Percentiles rank a stretch among this genome's conserved stretches.
Conservation (phyloP, 169 alveolate species). For the Babesia divergens region DNA sequence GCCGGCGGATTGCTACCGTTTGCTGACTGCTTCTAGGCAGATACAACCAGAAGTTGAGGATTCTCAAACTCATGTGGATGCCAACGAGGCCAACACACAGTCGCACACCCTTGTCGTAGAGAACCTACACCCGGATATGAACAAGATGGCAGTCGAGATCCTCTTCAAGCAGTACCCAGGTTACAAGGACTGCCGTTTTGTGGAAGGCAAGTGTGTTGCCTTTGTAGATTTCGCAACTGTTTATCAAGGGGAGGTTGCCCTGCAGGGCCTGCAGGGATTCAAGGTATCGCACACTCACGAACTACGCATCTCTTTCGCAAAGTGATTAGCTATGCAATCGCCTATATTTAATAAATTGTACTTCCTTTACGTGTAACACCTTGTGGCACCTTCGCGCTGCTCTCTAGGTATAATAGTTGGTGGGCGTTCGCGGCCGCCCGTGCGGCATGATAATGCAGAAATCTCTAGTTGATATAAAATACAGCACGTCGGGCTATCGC, state of each 20-base stretch:
- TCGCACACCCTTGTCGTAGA: constrained; percentile 78
- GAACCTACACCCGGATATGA: constrained; percentile 77
- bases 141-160: constrained; percentile 73
- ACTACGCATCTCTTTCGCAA: constrained; percentile 72
- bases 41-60: background rate
- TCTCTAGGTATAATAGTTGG: no score
- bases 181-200: constrained; percentile 71
- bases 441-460: no score
- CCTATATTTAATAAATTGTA: no score
- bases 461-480: no score
- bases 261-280: constrained; percentile 82
- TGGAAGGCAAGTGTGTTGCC: constrained; percentile 81
- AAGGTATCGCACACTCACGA: constrained; percentile 75
- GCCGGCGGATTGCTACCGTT: constrained; percentile 67
- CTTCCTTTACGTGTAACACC: no score
- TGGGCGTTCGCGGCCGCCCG: no score
- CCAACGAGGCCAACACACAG: background rate
- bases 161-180: constrained; percentile 84
- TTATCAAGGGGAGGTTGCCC: constrained; percentile 78
- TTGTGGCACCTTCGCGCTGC: no score
- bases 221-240: constrained; percentile 76
- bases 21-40: constrained; percentile 25
- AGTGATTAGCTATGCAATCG: constrained; percentile 25
- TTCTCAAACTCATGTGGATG: constrained; percentile 1
- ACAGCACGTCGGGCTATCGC: no score